Base-by-base conservation (phyloP, 1,284 basidiomycete species). In the Rhodotorula sp. region DNA sequence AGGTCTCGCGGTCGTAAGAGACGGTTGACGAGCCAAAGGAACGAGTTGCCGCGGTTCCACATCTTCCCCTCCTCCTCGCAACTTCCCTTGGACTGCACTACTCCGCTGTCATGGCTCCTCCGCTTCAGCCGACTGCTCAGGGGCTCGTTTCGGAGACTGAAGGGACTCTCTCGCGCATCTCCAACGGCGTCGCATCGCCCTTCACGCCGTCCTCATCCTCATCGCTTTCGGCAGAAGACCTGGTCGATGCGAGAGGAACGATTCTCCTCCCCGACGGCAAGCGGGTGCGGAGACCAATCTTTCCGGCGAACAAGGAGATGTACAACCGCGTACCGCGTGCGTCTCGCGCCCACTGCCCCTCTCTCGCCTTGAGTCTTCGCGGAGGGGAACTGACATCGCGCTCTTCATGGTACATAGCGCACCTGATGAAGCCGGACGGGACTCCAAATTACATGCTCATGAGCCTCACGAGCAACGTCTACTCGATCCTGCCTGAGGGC, bases 371-470 rank as follows among this genome's bases (percentile, higher is more conserved):
- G 22, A 16, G 34, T 2, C 52, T 22, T n/a, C 40, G 40, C 10
- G 40, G 40, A 44, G 40, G 40, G 40, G 40, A 44, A 28, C 34
- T 40, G 20, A 34, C 30, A 18, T 37, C 53, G 16, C n/a, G 13
- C 11, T 28, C 44, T 15, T 1, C 5, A 13, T 5, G 15, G 22
- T n/a, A 1, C 5, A 13, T 61, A 73, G 73, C 71, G 1, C 73
- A 75, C 60, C 68, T 69, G 40, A 24, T 73, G 44, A 66, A 69
- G 50, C 53, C 67, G 2, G 73, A 75, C 56, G 73, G 73, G 24
- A 70, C 73, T 8, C 73, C 73, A 4, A 73, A 73, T 58, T 75
- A 75, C 62, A 62, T 73, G 37, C 67, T 72, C 56, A 60, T 75
- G 56, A 64, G 60, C 15, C 59, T 75, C 22, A 73, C 64, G 22